phyloP scores from a whole-genome alignment of 169 alveolate species.

The Perkinsus olseni region DNA sequence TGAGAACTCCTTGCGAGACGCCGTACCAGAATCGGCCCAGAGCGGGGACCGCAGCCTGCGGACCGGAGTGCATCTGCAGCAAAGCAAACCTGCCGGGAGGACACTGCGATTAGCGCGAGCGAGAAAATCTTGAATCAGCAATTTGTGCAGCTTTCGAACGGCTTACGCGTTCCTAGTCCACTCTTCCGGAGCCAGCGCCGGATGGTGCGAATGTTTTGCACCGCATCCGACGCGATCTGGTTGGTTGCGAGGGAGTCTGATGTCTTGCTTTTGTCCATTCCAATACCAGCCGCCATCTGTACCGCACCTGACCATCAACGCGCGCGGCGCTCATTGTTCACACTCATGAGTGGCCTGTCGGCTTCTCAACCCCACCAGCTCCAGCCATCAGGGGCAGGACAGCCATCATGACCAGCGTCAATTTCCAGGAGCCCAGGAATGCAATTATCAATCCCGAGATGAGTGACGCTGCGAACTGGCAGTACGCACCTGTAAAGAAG shows the following conservation, averaged over 20 bases:
- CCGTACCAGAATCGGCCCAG: constrained; percentile 49
- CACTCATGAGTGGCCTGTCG: too few relatives aligned
- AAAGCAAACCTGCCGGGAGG: not conserved
- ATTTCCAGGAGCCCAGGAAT: constrained; percentile 34
- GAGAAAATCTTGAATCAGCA: too few relatives aligned
- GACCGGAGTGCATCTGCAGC: not conserved
- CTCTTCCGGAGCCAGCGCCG: constrained; percentile 50
- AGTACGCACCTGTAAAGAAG: not conserved
- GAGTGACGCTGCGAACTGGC: constrained; percentile 29
- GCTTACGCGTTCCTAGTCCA: not conserved
- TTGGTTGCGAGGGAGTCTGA: constrained; percentile 38
- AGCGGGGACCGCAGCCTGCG: constrained; percentile 17
- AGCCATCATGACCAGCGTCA: constrained; percentile 32
- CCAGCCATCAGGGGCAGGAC: constrained; percentile 27
- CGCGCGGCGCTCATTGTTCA: not conserved
- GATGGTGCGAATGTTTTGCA: constrained; percentile 55
- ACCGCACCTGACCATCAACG: not conserved
- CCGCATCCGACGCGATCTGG: constrained; percentile 51
- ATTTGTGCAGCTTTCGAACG: constrained; percentile 12
- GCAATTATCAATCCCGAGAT: constrained; percentile 32
- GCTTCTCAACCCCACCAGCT: not conserved
- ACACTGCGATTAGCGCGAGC: too few relatives aligned
- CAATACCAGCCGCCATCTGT: not conserved
- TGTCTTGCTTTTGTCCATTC: not conserved
- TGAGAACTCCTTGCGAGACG: constrained; percentile 41